These are phyloP conservation scores for Madurella mycetomatis DNA, from an alignment of 2,329 filamentous ascomycete genomes.

Conservation along the genomic window DNA sequence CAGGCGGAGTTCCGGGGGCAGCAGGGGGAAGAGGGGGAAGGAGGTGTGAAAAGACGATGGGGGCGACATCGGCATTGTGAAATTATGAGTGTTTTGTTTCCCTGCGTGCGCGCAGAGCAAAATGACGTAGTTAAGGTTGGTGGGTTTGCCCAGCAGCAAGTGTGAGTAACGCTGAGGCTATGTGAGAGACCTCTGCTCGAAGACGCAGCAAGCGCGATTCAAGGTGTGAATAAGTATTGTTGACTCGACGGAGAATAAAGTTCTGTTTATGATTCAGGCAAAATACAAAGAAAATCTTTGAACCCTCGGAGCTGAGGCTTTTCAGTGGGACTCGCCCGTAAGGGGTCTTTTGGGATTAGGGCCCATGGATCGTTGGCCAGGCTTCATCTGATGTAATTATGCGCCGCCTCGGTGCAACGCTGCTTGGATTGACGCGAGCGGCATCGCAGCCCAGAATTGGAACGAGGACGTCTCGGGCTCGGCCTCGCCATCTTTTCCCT, in stretches of 20 bases:
- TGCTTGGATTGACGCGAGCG: neutral
- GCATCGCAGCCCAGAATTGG: neutral
- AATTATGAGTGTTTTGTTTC: neutral
- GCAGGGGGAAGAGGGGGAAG: constrained; percentile 33
- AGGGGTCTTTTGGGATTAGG: neutral
- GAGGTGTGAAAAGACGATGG: constrained; percentile 4
- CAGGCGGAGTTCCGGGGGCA: constrained; percentile 39
- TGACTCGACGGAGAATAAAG: neutral
- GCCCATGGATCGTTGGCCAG: neutral
- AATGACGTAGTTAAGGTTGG: too few species aligned
- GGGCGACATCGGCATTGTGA: constrained; percentile 1
- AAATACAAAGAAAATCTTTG: neutral
- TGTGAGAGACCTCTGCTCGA: too few species aligned
- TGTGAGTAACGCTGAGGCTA: too few species aligned
- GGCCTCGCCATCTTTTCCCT: neutral
- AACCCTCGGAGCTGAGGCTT: neutral
- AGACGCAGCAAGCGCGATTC: too few species aligned
- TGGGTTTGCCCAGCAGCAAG: too few species aligned
- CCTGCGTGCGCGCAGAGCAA: too few species aligned
- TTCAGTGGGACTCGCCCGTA: neutral
- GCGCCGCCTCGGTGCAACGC: neutral
- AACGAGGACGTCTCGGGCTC: neutral
- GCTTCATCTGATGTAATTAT: neutral
- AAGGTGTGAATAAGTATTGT: too few species aligned
- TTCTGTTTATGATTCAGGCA: neutral